Evolutionary conservation across 192 early-diverging fungal genomes (phyloP), one percentile per base, ranked within the genome.

Genomic region (Thamnidium elegans): DNA sequence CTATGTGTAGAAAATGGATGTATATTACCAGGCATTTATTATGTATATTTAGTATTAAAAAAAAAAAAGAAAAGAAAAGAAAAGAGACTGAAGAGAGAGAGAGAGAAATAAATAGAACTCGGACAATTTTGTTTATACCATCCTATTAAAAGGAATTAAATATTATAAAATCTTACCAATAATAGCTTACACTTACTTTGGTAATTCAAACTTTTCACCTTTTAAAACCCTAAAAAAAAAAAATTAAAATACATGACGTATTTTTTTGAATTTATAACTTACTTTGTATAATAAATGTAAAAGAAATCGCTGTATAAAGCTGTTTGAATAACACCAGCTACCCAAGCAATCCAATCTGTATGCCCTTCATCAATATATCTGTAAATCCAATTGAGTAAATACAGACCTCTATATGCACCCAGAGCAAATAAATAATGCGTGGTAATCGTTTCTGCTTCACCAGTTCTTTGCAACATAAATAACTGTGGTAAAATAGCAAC

Each of bases 381-480:
- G 67, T 93, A 99, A 46, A 99, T 84, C 97, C 97, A 99, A 76
- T 99, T 99, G 21, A 83, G 68, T 21, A 96, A 68, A 74, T 96
- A 96, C 56, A 94, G 75, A 1, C 84, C 90, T 19, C 94, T 88
- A 70, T 96, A 96, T 7, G 87, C 92, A 8, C 97, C 97, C 52
- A 99, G 71, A 1, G 96, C 94, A 84, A 99, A 99, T 50, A 99
- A 76, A 76, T 99, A 99, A 73, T 99, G 97, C 9, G 94, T 92
- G 14, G 96, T 99, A 74, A 99, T 99, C 11, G 94, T 97, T 71
- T 99, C 96, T 11, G 95, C 95, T 74, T 98, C 96, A 34, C 96
- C 94, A 3, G 96, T 98, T 55, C 94, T 89, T 21, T 89, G 86
- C 67, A 99, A 81, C 81, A 96, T 94, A 81, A 96, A 97, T 19